Evolutionary conservation across 345 rosid genomes (phyloP).

Genomic region (Boechera retrofracta): DNA sequence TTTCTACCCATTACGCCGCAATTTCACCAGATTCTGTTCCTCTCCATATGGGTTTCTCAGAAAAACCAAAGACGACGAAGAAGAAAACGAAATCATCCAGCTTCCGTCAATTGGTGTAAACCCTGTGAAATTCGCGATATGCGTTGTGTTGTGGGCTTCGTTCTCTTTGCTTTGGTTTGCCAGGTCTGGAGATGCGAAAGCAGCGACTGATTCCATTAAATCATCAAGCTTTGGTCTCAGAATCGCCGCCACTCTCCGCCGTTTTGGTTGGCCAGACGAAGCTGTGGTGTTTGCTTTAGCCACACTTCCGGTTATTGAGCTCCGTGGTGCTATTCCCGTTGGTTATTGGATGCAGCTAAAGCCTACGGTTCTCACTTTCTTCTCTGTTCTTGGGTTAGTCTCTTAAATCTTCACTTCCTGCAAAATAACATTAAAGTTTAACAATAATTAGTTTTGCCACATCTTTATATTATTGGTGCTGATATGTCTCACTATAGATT

Average conservation of each 20-base stretch:
- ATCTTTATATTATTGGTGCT: no score
- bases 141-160: conserved; percentile 78
- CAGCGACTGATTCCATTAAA: conserved; percentile 78
- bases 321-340: conserved; percentile 94
- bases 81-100: conserved; percentile 39
- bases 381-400: conserved; percentile 81
- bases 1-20: conserved; percentile 29
- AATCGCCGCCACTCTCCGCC: conserved; percentile 66
- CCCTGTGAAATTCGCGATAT: conserved; percentile 56
- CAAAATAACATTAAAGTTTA: no score
- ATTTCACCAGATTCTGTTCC: conserved; percentile 30
- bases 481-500: no score
- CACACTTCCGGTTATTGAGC: conserved; percentile 89
- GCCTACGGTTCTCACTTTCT: conserved; percentile 59
- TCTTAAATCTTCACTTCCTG: neutral
- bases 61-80: conserved; percentile 43
- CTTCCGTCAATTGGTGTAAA: conserved; percentile 49
- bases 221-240: conserved; percentile 79
- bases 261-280: conserved; percentile 83
- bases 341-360: conserved; percentile 97
- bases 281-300: conserved; percentile 90
- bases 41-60: conserved; percentile 48
- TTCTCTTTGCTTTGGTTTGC: conserved; percentile 72
- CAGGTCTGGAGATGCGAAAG: conserved; percentile 78
- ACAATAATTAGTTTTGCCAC: no score